These are phyloP conservation scores for Russula emetica DNA, from an alignment of 768 basidiomycete species.

Conservation along the genomic window DNA sequence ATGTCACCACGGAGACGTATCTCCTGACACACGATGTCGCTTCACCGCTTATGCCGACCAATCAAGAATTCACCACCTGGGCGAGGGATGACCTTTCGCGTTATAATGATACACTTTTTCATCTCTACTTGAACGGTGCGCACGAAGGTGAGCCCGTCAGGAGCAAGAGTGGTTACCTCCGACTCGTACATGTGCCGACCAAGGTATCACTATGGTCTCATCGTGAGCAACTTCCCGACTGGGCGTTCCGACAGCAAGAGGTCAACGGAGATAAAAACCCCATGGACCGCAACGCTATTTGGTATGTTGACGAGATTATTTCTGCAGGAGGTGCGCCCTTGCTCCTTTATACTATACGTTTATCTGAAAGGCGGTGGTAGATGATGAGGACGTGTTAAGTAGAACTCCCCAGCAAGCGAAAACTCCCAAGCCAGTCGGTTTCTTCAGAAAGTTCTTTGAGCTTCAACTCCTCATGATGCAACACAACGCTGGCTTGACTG, in stretches of 20 bases:
- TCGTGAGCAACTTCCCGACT: slow-evolving; percentile 78
- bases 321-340: slow-evolving; percentile 59
- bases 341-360: slow-evolving; percentile 1
- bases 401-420: slow-evolving; percentile 54
- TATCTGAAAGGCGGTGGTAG: slow-evolving; percentile 33
- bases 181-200: slow-evolving; percentile 82
- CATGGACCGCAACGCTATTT: slow-evolving; percentile 73
- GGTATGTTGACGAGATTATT: slow-evolving; percentile 86
- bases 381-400: slow-evolving; percentile 51
- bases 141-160: slow-evolving; percentile 81
- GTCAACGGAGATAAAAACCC: slow-evolving; percentile 96
- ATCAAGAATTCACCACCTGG: slow-evolving; percentile 97
- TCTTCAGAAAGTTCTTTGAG: slow-evolving; percentile 93
- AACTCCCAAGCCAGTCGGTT: slow-evolving; percentile 76
- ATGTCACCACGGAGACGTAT: slow-evolving; percentile 75
- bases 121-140: slow-evolving; percentile 65
- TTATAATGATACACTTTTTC: slow-evolving; percentile 88
- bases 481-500: slow-evolving; percentile 97
- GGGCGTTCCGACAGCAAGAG: slow-evolving; percentile 97
- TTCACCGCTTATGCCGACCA: slow-evolving; percentile 93
- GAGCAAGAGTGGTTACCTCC: slow-evolving; percentile 92
- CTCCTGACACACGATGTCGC: slow-evolving; percentile 97
- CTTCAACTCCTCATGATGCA: slow-evolving; percentile 94
- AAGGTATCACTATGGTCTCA: slow-evolving; percentile 96
- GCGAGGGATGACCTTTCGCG: slow-evolving; percentile 69